These are phyloP conservation scores for Camellia japonica DNA, from an alignment of 148 eudicot genomes.

Conservation along the genomic window DNA sequence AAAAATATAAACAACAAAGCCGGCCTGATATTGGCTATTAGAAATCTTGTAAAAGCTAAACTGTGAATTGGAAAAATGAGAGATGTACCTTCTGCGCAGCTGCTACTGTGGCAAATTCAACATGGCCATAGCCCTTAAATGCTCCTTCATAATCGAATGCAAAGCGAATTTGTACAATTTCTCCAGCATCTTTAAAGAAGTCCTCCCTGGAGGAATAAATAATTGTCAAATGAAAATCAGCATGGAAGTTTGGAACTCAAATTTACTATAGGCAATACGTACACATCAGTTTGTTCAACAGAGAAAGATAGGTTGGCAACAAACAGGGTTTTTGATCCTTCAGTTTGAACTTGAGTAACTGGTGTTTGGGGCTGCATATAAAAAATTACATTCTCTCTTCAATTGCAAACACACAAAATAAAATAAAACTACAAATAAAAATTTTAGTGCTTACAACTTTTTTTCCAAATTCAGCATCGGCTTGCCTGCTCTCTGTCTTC, in stretches of 20 bases:
- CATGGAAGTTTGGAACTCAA: background rate
- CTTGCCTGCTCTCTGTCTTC: conserved; percentile 17
- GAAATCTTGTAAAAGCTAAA: no score
- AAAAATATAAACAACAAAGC: no score
- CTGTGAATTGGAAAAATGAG: background rate
- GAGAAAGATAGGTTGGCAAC: conserved; percentile 65
- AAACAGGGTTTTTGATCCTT: conserved; percentile 71
- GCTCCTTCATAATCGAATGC: conserved; percentile 41
- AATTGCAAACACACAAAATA: background rate
- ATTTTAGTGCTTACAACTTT: conserved; percentile 38
- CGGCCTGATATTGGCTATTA: no score
- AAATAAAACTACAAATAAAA: no score
- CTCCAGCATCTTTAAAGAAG: conserved; percentile 66
- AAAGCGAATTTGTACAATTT: conserved; percentile 63
- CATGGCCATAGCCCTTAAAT: conserved; percentile 84
- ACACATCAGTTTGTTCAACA: conserved; percentile 66
- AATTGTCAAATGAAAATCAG: background rate
- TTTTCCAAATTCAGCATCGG: conserved; percentile 9
- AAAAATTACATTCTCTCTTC: background rate
- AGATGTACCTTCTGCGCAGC: conserved; percentile 63
- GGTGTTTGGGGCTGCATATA: conserved; percentile 68
- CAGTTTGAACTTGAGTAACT: conserved; percentile 39
- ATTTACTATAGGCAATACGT: conserved; percentile 24
- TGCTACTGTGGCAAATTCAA: conserved; percentile 75
- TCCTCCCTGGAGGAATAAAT: conserved; percentile 41